Evolutionary conservation across 768 basidiomycete species (phyloP).

Genomic region (Tylopilus felleus): DNA sequence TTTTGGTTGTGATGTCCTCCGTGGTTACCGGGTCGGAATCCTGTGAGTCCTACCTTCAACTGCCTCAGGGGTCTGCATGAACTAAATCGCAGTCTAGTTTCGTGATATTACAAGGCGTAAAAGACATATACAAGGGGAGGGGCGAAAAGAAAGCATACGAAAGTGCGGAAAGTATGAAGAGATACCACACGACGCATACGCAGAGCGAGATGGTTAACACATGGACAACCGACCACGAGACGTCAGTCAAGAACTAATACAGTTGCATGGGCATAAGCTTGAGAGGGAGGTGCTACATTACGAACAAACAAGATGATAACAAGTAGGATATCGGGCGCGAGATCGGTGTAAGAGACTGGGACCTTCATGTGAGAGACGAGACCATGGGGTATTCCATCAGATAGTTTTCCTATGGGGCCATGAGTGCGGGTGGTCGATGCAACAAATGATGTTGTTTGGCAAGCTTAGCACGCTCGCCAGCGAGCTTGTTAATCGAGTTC

Average conservation of each 20-base stretch:
- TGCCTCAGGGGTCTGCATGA: too few species aligned
- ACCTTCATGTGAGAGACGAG: not conserved
- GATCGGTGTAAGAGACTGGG: not conserved
- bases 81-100: too few species aligned
- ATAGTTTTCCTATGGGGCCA: constrained; percentile 18
- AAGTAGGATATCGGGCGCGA: constrained; percentile 13
- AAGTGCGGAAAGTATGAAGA: too few species aligned
- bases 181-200: not conserved
- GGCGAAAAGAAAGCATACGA: too few species aligned
- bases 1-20: too few species aligned
- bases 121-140: too few species aligned
- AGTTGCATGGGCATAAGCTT: not conserved
- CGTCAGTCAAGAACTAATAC: constrained; percentile 7
- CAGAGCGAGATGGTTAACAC: not conserved
- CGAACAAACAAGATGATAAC: not conserved
- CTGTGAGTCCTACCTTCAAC: too few species aligned
- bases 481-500: constrained; percentile 79
- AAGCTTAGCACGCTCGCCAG: constrained; percentile 52
- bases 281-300: constrained; percentile 15
- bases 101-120: too few species aligned
- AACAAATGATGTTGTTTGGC: constrained; percentile 31
- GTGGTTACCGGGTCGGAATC: too few species aligned
- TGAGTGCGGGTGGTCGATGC: constrained; percentile 32
- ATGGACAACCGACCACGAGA: not conserved
- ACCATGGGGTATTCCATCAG: constrained; percentile 1